Evolutionary conservation across 441 rosid species (phyloP).

Genomic region (Pelargonium myrrhifolium): DNA sequence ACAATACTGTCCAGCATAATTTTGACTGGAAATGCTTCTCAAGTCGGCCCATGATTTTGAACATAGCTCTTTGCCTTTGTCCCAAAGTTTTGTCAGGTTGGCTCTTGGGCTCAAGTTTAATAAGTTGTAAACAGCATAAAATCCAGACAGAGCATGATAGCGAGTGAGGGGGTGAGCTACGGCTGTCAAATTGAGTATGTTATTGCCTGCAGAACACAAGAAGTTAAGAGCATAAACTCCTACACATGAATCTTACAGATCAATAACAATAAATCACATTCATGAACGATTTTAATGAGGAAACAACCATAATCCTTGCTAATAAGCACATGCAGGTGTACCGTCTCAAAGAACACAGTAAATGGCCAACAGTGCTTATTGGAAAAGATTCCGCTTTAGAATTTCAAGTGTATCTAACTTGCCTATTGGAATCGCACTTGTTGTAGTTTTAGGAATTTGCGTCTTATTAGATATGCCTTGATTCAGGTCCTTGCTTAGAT

Average conservation of each 20-base stretch:
- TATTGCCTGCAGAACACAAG: slow-evolving; percentile 29
- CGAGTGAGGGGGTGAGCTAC: slow-evolving; percentile 16
- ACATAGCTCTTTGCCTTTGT: slow-evolving; percentile 42
- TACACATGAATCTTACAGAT: not conserved
- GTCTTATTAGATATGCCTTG: no score
- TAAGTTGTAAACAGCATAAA: slow-evolving; percentile 36
- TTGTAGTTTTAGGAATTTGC: no score
- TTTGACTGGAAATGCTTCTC: slow-evolving; percentile 21
- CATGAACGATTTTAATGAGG: not conserved
- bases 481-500: no score
- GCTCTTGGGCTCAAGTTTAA: slow-evolving; percentile 36
- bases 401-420: no score
- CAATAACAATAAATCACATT: not conserved
- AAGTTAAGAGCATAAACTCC: slow-evolving; percentile 10
- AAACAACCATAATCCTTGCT: not conserved
- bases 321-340: not conserved
- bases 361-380: not conserved
- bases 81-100: slow-evolving; percentile 34
- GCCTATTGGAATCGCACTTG: no score
- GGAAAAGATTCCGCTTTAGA: no score
- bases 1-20: slow-evolving; percentile 32
- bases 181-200: slow-evolving; percentile 25
- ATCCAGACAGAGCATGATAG: slow-evolving; percentile 58
- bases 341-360: not conserved
- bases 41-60: slow-evolving; percentile 25